A percentile compares a stretch with the other conserved stretches of the same genome.
These are phyloP conservation scores for Cucumis hystrix DNA, from an alignment of 306 rosid genomes.

Conservation along the genomic window DNA sequence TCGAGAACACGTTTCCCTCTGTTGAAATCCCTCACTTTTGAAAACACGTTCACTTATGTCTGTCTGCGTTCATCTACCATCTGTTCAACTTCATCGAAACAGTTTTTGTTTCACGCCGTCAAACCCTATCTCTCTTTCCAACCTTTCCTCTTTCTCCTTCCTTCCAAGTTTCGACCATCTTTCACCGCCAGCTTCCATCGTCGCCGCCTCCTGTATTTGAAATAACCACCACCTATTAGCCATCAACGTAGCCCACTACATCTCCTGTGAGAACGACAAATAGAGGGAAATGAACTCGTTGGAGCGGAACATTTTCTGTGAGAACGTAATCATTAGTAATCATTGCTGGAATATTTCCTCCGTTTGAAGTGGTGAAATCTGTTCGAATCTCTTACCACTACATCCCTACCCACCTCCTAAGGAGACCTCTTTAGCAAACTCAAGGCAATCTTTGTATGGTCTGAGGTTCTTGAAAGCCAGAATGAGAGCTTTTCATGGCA, in stretches of 20 bases:
- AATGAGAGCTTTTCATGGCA: slow-evolving; percentile 22
- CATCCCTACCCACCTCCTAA: slow-evolving; percentile 25
- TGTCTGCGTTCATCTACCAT: no score
- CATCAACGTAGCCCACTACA: background rate
- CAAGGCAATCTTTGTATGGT: slow-evolving; percentile 51
- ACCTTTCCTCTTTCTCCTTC: no score
- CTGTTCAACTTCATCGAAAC: no score
- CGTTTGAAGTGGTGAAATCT: slow-evolving; percentile 42
- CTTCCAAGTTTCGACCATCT: background rate
- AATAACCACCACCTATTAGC: background rate
- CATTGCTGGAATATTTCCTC: slow-evolving; percentile 48
- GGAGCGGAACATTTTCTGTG: slow-evolving; percentile 24
- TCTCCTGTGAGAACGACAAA: background rate
- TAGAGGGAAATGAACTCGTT: slow-evolving; percentile 39
- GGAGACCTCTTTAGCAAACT: no score
- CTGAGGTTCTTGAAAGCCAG: slow-evolving; percentile 36
- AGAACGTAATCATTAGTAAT: no score
- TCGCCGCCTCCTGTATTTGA: background rate
- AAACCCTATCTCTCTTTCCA: background rate
- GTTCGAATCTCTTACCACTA: slow-evolving; percentile 35
- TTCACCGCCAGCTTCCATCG: no score
- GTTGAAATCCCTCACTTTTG: no score
- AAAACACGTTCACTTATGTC: no score
- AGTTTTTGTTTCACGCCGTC: background rate
- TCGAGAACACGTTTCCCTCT: no score